phyloP scores from a whole-genome alignment of 2,329 filamentous ascomycete species.

The Zopfia rhizophila region DNA sequence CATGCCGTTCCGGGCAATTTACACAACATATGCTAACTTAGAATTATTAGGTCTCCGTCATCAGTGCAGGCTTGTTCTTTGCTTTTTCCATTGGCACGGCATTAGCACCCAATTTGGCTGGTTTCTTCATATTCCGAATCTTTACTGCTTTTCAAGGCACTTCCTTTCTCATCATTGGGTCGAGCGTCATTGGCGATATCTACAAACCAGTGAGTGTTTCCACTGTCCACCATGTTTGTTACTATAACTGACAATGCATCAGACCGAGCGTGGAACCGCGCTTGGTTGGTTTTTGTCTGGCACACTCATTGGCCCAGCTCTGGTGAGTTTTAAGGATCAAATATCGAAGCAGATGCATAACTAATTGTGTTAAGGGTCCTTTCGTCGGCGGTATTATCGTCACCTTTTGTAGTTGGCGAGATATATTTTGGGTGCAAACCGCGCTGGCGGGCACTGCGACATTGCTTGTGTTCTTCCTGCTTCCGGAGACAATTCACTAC shows the following conservation, averaged over 20 bases:
- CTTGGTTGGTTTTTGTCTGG: slow-evolving; percentile 78
- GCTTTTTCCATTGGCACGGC: slow-evolving; percentile 77
- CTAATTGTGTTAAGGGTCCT: slow-evolving; percentile 65
- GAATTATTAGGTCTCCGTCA: slow-evolving; percentile 63
- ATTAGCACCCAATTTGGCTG: slow-evolving; percentile 73
- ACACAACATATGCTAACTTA: slow-evolving; percentile 23
- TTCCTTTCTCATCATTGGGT: slow-evolving; percentile 77
- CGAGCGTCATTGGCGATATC: slow-evolving; percentile 72
- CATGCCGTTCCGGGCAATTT: neutral
- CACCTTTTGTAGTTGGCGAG: slow-evolving; percentile 76
- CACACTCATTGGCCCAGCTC: slow-evolving; percentile 73
- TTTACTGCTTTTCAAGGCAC: slow-evolving; percentile 81
- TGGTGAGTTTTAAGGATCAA: no score
- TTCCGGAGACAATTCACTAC: slow-evolving; percentile 78
- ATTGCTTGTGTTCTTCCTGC: slow-evolving; percentile 70
- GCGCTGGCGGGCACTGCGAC: slow-evolving; percentile 71
- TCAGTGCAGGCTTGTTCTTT: slow-evolving; percentile 72
- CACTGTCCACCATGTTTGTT: slow-evolving; percentile 11
- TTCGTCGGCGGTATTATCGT: slow-evolving; percentile 82
- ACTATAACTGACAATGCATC: slow-evolving; percentile 57
- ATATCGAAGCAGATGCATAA: no score
- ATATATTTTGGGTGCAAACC: slow-evolving; percentile 81
- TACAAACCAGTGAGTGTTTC: slow-evolving; percentile 50
- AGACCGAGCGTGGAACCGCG: slow-evolving; percentile 76
- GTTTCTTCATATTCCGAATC: slow-evolving; percentile 79